Conservation (phyloP, 345 rosid species). For the Syzygium aromaticum region DNA sequence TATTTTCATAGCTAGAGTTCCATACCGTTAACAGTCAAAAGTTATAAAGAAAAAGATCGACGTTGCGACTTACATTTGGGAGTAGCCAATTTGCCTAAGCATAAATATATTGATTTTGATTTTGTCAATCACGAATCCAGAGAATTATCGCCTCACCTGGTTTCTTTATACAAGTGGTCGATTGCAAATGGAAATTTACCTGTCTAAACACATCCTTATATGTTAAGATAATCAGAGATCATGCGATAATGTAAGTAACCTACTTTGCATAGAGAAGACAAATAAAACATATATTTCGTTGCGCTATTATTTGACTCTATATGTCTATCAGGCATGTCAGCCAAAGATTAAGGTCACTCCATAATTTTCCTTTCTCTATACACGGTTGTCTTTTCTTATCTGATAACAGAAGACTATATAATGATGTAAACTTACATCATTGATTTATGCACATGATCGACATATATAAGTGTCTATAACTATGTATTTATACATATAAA, state of each 20-base stretch:
- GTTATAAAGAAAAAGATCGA: background rate
- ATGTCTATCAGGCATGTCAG: background rate
- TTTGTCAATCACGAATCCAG: too few species aligned
- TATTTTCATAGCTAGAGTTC: background rate
- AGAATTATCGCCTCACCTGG: background rate
- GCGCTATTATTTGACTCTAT: too few species aligned
- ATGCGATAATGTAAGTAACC: background rate
- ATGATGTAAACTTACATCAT: background rate
- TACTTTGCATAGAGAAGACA: background rate
- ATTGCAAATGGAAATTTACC: background rate
- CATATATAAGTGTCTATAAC: background rate
- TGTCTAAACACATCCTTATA: background rate
- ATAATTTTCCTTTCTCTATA: background rate
- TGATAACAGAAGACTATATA: background rate
- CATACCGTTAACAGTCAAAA: background rate
- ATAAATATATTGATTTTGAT: background rate
- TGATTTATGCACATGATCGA: background rate
- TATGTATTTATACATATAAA: background rate
- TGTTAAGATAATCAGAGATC: background rate
- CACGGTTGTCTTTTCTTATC: background rate
- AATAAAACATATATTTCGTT: background rate
- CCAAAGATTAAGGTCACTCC: background rate
- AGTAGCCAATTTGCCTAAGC: background rate
- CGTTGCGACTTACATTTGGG: background rate
- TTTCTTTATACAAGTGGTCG: background rate